Evolutionary conservation across 345 rosid species (phyloP), one percentile per base, ranked within the genome.

Genomic region (Eucalyptus curtisii): DNA sequence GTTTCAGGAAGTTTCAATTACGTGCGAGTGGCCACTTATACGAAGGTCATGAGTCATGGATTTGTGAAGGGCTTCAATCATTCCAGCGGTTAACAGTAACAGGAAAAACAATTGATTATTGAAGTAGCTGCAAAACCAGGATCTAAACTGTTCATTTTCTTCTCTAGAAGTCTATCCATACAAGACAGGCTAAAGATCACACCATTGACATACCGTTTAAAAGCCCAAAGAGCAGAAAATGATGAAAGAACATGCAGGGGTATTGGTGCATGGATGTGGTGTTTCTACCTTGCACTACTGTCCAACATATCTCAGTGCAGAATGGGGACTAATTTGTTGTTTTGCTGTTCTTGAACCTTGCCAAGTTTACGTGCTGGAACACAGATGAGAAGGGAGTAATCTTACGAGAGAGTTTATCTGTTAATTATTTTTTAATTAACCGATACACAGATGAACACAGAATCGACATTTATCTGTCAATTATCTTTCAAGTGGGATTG

Each of bases 121-220:
- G 68, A 59, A 59, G 16, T 59, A 59, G 33, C 68, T 12, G 68
- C 68, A 59, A 27, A 59, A 59, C 68, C 68, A 59, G 68, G 68
- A 27, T 59, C 68, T 6, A 27, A 59, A 59, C 31, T 59, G 31
- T 59, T 13, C 68, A 59, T 59, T 59, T 59, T 59, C 68, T 27
- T 59, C 68, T 59, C 68, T 59, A 59, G 4, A 59, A 59, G 33
- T 59, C 68, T 59, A 59, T 27, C 31, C 31, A 59, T 13, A 59
- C 16, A 27, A 59, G 8, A 59, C 33, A 59, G 31, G 33, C 68
- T 59, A 27, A 59, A 3, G 68, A 59, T 59, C n/a, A 27, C 66
- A 12, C 4, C n/a, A 2, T 1, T 59, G 66, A 3, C 68, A 12
- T 12, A 12, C 31, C 4, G 0, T 5, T 59, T 6, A 27, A 59